Conservation (phyloP, 2,329 filamentous ascomycete species). For the Ophiobolus disseminans region DNA sequence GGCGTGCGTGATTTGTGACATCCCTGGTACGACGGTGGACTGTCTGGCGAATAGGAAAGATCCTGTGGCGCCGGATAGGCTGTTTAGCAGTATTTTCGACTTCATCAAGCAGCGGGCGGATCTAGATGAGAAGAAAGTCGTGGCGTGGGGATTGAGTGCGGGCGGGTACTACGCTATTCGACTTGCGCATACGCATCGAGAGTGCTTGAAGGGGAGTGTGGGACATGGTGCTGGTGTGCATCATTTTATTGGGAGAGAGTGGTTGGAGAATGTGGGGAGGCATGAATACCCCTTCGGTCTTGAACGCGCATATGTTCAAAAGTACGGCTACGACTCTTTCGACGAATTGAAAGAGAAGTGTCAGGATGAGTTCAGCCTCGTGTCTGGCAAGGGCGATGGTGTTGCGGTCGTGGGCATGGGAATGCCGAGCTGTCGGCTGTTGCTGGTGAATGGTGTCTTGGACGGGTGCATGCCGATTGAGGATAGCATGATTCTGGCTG, state of each 20-base stretch:
- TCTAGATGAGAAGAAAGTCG: constrained; percentile 57
- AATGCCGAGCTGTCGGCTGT: constrained; percentile 54
- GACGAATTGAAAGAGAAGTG: constrained; percentile 57
- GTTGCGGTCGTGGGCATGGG: constrained; percentile 44
- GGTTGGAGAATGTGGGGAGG: constrained; percentile 60
- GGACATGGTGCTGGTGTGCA: constrained; percentile 64
- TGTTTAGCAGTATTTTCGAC: constrained; percentile 61
- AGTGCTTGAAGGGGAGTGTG: constrained; percentile 57
- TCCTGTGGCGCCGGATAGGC: constrained; percentile 58
- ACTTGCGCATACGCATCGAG: constrained; percentile 62
- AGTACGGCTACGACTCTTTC: constrained; percentile 50
- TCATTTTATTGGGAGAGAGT: constrained; percentile 63
- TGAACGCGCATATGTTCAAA: constrained; percentile 56
- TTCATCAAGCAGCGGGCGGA: constrained; percentile 55
- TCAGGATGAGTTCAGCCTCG: constrained; percentile 59
- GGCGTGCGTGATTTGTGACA: constrained; percentile 60
- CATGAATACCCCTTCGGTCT: constrained; percentile 67
- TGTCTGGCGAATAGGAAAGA: constrained; percentile 59
- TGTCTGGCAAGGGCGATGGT: constrained; percentile 61
- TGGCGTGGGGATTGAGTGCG: constrained; percentile 64
- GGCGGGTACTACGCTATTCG: constrained; percentile 66
- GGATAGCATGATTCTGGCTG: constrained; percentile 61
- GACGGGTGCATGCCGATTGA: constrained; percentile 69
- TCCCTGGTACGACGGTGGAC: constrained; percentile 63
- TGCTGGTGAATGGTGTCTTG: constrained; percentile 63